phyloP scores from a whole-genome alignment of 2,329 filamentous ascomycete genomes.

The Emergomyces orientalis region DNA sequence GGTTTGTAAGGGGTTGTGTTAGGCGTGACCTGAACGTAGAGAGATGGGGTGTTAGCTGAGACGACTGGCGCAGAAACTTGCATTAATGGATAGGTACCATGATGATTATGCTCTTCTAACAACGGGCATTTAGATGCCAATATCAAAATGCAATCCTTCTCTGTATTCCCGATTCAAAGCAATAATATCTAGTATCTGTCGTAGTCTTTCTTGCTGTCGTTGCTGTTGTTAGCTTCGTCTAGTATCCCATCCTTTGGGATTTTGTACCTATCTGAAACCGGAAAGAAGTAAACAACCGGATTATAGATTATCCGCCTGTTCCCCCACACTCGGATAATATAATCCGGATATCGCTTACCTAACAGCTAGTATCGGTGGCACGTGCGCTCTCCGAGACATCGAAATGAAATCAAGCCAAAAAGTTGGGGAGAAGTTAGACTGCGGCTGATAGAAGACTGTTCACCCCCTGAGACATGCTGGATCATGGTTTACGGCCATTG shows the following conservation, averaged over 20 bases:
- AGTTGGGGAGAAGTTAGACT: neutral
- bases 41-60: neutral
- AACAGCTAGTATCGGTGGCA: constrained; percentile 2
- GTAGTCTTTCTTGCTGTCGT: neutral
- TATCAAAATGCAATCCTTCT: neutral
- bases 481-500: neutral
- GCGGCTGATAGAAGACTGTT: neutral
- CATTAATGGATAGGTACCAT: neutral
- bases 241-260: too few relatives aligned
- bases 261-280: constrained; percentile 7
- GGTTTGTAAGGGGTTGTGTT: constrained; percentile 56
- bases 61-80: neutral
- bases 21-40: constrained; percentile 37
- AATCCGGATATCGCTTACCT: constrained; percentile 5
- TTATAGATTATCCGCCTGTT: constrained; percentile 7
- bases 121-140: neutral
- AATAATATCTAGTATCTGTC: neutral
- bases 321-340: constrained; percentile 6
- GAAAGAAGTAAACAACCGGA: constrained; percentile 15
- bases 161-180: neutral
- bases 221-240: too few relatives aligned
- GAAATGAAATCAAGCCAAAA: neutral
- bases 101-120: neutral
- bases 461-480: neutral
- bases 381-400: constrained; percentile 6